Evolutionary conservation across 2,329 filamentous ascomycete genomes (phyloP), one percentile per base, ranked within the genome.

Genomic region (Fonsecaea multimorphosa): DNA sequence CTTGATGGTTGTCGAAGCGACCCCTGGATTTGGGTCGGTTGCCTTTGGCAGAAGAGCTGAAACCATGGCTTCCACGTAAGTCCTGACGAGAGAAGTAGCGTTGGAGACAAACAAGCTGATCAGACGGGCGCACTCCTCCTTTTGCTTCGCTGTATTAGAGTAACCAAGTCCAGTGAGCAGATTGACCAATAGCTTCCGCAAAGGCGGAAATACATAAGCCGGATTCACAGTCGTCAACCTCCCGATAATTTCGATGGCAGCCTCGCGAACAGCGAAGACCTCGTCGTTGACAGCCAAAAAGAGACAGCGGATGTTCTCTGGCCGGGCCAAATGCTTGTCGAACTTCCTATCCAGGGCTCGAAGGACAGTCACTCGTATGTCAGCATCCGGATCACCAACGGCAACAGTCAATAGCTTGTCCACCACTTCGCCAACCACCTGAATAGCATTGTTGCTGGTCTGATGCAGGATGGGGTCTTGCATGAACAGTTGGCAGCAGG

Each of bases 241-340:
- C 34, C 95, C 96, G 73, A 99, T 97, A 70, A 99, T 97, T 19
- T 92, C 90, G 74, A 99, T 97, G 8, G 95, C 91, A 31, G 95
- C 94, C 79, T 99, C 93, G 72, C 96, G 86, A 66, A 98, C 97
- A 1, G 89, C 85, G 70, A 98, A 99, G 1, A 93, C 86, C 75
- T 98, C 94, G 73, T 99, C 95, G 71, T 99, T 97, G 16, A 99
- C 85, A 0, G 95, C 94, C 66, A 98, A 89, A 78, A 99, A 98
- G 0, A 99, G 81, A 14, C 93, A 97, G 22, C 96, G 89, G 55
- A 99, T 96, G 74, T 99, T 99, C 77, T 99, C 94, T 0, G 96
- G 93, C 77, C 97, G 96, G 49, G 93, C 93, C n/a, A 99, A 84
- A 76, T 99, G 95, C 54, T 92, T 89, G 75, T 99, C 95, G 74